Conservation (phyloP, 1,284 basidiomycete species). For the Fomes fomentarius region DNA sequence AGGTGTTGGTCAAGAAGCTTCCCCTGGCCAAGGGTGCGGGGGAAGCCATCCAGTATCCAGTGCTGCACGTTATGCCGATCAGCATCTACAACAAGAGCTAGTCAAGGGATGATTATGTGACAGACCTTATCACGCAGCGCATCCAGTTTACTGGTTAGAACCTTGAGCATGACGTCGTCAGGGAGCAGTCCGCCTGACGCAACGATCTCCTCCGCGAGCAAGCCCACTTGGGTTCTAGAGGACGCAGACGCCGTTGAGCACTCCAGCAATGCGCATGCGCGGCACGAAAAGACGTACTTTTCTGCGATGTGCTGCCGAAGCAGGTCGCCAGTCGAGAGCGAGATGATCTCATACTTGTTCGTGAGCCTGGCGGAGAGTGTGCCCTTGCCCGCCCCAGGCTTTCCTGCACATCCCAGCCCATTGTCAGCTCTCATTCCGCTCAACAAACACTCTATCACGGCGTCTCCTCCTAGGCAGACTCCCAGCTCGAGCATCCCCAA, state of each 20-base stretch:
- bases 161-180: constrained; percentile 77
- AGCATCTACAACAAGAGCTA: too few species aligned
- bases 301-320: constrained; percentile 80
- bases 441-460: not conserved
- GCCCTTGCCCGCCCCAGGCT: constrained; percentile 81
- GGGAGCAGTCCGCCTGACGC: constrained; percentile 75
- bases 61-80: constrained; percentile 49
- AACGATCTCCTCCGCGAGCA: constrained; percentile 75
- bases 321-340: constrained; percentile 81
- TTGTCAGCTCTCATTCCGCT: not conserved
- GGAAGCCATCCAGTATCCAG: constrained; percentile 98
- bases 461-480: too few species aligned
- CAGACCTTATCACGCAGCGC: constrained; percentile 64
- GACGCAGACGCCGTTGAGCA: not conserved
- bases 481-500: too few species aligned
- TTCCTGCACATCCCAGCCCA: constrained; percentile 31
- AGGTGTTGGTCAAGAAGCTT: constrained; percentile 80
- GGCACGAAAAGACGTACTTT: constrained; percentile 41
- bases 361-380: constrained; percentile 76
- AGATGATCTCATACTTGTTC: constrained; percentile 74
- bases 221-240: constrained; percentile 67
- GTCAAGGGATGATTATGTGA: not conserved
- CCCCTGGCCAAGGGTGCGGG: constrained; percentile 90
- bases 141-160: constrained; percentile 75
- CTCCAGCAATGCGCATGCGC: not conserved